Percentiles rank a stretch among this genome's conserved stretches.
Evolutionary conservation across 352 stramenopile genomes (phyloP).

Genomic region (Thraustochytrium striatum): DNA sequence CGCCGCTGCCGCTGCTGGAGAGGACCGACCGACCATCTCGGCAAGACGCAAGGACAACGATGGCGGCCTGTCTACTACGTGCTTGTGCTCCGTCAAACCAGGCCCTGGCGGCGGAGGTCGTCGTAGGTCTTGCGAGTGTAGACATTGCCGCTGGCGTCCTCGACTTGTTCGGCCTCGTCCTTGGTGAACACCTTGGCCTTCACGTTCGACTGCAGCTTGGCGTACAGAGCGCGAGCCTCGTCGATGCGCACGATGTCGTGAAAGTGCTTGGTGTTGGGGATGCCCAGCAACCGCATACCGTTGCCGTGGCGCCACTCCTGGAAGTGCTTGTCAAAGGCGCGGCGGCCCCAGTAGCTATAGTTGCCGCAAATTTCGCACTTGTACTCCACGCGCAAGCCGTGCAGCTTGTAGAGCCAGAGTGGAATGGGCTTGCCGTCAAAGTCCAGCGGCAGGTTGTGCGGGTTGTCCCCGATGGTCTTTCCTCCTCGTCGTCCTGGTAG

Average conservation of each 20-base stretch:
- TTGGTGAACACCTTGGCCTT: conserved; percentile 86
- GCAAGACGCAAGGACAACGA: too few relatives aligned
- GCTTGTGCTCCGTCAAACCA: too few relatives aligned
- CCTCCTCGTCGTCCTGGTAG: conserved; percentile 74
- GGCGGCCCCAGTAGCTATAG: conserved; percentile 92
- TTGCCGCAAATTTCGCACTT: conserved; percentile 99
- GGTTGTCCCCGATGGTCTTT: conserved; percentile 90
- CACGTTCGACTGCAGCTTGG: conserved; percentile 88
- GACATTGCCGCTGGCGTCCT: conserved; percentile 98
- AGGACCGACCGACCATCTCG: too few relatives aligned
- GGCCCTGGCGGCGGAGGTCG: conserved; percentile 91
- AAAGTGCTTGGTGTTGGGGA: conserved; percentile 99
- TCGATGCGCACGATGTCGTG: conserved; percentile 97
- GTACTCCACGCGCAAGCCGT: conserved; percentile 96
- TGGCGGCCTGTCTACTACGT: too few relatives aligned
- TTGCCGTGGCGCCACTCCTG: conserved; percentile 94
- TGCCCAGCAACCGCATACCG: conserved; percentile 96
- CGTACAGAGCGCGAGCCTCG: conserved; percentile 87
- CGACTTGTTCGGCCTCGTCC: conserved; percentile 93
- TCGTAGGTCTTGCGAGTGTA: conserved; percentile 94
- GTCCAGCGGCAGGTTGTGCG: conserved; percentile 93
- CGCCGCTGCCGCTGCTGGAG: too few relatives aligned
- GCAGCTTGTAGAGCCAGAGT: conserved; percentile 99
- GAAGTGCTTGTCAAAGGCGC: conserved; percentile 95
- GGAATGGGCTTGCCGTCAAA: conserved; percentile 99